A percentile compares a stretch with the other conserved stretches of the same genome.
phyloP scores from a whole-genome alignment of 192 early-diverging fungal species.

The Podila horticola region DNA sequence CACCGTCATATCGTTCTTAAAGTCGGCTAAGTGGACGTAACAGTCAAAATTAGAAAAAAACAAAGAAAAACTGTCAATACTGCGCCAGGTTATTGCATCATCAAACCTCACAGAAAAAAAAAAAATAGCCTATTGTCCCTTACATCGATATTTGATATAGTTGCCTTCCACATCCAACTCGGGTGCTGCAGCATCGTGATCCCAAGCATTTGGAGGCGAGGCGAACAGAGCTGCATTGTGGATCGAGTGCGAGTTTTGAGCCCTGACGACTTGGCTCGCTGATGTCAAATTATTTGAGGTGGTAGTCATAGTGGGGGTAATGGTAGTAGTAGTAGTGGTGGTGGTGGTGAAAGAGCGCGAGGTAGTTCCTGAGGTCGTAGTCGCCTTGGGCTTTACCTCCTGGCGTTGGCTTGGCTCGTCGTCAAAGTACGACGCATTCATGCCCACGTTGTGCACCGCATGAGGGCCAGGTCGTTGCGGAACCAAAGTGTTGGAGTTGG shows the following conservation, averaged over 20 bases:
- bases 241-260: constrained; percentile 1
- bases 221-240: constrained; percentile 17
- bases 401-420: not conserved
- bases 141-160: constrained; percentile 44
- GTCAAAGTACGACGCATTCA: constrained; percentile 21
- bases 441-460: constrained; percentile 26
- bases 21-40: constrained; percentile 18
- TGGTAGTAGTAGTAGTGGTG: not conserved
- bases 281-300: not conserved
- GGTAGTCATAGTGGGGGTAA: not conserved
- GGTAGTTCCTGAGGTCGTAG: too few species aligned
- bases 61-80: constrained; percentile 1
- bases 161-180: constrained; percentile 50
- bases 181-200: constrained; percentile 45
- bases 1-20: constrained; percentile 52
- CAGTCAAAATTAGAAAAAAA: not conserved
- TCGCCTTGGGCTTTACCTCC: not conserved
- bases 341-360: not conserved
- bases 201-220: constrained; percentile 40
- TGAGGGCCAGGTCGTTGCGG: constrained; percentile 28
- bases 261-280: not conserved
- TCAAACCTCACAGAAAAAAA: not conserved
- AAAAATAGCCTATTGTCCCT: not conserved
- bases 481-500: not conserved
- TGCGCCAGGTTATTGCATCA: not conserved